Evolutionary conservation across 768 basidiomycete species (phyloP).

Genomic region (Clavaria fumosa): DNA sequence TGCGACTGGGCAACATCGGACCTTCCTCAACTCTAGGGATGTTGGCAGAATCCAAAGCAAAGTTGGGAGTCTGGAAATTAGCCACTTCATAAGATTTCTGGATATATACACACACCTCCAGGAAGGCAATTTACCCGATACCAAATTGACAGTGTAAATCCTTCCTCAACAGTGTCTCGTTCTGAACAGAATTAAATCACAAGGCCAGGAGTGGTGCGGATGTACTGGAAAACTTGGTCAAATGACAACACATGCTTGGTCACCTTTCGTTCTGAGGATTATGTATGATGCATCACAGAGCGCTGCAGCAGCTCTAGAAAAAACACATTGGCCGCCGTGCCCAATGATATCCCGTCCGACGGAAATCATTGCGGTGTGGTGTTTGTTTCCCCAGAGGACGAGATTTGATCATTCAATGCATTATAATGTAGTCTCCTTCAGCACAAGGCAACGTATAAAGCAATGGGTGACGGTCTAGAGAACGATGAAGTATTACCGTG

Average conservation of each 20-base stretch:
- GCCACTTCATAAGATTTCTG: background rate
- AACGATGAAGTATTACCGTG: too few relatives aligned
- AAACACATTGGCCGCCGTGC: background rate
- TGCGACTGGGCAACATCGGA: constrained; percentile 2
- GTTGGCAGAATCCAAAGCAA: constrained; percentile 6
- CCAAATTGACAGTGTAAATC: constrained; percentile 1
- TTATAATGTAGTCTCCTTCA: background rate
- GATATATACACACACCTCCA: background rate
- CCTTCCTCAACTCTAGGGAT: too few relatives aligned
- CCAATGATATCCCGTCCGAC: too few relatives aligned
- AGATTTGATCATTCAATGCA: constrained; percentile 3
- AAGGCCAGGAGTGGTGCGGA: too few relatives aligned
- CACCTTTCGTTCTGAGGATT: background rate
- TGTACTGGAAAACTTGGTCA: constrained; percentile 3
- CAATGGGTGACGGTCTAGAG: too few relatives aligned
- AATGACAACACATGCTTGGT: background rate
- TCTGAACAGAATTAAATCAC: constrained; percentile 2
- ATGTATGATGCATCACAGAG: too few relatives aligned
- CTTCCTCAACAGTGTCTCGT: background rate
- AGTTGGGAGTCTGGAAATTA: constrained; percentile 7
- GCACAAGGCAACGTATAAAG: background rate
- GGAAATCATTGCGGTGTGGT: constrained; percentile 4
- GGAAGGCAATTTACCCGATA: too few relatives aligned
- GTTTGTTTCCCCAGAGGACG: constrained; percentile 5
- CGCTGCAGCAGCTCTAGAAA: constrained; percentile 1